Percentiles rank a stretch among this genome's conserved stretches.
phyloP scores from a whole-genome alignment of 208 protist species.

The Wallacemonas sp. region DNA sequence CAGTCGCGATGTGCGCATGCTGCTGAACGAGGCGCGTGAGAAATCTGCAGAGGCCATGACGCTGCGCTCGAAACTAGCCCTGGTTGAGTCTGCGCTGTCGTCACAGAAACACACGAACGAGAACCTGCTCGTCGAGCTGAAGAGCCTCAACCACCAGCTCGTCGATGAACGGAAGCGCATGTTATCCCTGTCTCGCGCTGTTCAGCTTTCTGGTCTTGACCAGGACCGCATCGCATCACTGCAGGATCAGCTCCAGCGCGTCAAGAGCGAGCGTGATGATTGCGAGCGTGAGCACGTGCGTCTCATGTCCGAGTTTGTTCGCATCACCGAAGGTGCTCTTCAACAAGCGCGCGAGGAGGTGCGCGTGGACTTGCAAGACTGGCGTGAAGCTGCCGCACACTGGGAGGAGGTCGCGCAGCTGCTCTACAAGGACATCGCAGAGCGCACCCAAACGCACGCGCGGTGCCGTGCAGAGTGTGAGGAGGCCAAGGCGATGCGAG shows the following conservation, averaged over 20 bases:
- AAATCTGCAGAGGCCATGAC: constrained; percentile 58
- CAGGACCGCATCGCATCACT: constrained; percentile 46
- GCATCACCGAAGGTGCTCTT: constrained; percentile 66
- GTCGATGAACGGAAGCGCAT: constrained; percentile 79
- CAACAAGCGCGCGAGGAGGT: constrained; percentile 67
- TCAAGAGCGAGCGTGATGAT: constrained; percentile 36
- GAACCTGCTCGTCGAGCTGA: constrained; percentile 81
- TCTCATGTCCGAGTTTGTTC: constrained; percentile 80
- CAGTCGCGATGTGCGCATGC: constrained; percentile 64
- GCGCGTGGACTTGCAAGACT: constrained; percentile 61
- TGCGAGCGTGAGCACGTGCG: constrained; percentile 74
- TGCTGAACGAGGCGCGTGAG: constrained; percentile 64
- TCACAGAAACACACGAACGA: constrained; percentile 87
- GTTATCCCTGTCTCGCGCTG: constrained; percentile 57
- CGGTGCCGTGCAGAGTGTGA: constrained; percentile 85
- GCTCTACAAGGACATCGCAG: constrained; percentile 84
- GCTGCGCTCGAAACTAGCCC: constrained; percentile 69
- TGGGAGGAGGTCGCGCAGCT: constrained; percentile 88
- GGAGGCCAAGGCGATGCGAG: constrained; percentile 73
- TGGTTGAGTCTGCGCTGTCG: constrained; percentile 69
- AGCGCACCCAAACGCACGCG: constrained; percentile 73
- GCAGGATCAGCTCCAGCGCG: constrained; percentile 43
- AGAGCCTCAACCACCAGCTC: constrained; percentile 72
- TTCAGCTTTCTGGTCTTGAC: constrained; percentile 40
- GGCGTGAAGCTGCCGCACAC: constrained; percentile 55